Base-by-base conservation (phyloP, 2,329 filamentous ascomycete genomes). In the Epichloe brachyelytri region DNA sequence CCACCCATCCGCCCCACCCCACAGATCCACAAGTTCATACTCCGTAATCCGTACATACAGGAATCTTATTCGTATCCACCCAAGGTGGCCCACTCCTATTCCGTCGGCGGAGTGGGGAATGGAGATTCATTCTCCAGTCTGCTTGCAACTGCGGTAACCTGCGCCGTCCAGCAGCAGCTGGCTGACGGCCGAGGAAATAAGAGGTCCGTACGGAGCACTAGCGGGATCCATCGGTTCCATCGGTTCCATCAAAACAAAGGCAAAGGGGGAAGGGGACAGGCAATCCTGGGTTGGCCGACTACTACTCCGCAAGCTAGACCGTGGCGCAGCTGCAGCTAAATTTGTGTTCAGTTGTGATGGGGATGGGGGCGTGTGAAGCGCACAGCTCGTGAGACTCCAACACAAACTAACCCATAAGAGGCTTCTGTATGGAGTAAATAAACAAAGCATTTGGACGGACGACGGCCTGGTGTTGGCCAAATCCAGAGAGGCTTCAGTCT, bases 41-140 rank as follows among this genome's bases (percentile, higher is more conserved):
- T 20, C 20, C 20, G 20, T 4, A 20, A n/a, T n/a, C n/a, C n/a
- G 20, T 22, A 22, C 20, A 22, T 22, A 20, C 5, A 22, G 22
- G 22, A 22, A 22, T 22, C 5, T 22, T 4, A 17, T 11, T 22
- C 37, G 44, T 46, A 14, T 47, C 30, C 49, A 51, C 30, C 49
- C 17, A 26, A 46, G 22, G 26, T n/a, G 26, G 17, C 26, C 44
- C 20, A 43, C 22, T 3, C 5, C n/a, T 40, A 22, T 47, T 47
- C 45, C 33, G 45, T 47, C n/a, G 38, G 49, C 14, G 49, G 44
- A 45, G 44, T 47, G 44, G 49, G 19, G 19, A 46, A 26, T 45
- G 19, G 45, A 51, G 26, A 30, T 30, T 26, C 26, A 11, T 30
- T 11, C 26, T 30, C 26, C 26, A 30, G 8, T 30, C 26, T 30